A percentile compares a stretch with the other conserved stretches of the same genome.
Evolutionary conservation across 805 yeast genomes (phyloP).

Genomic region (Candida michaelii): DNA sequence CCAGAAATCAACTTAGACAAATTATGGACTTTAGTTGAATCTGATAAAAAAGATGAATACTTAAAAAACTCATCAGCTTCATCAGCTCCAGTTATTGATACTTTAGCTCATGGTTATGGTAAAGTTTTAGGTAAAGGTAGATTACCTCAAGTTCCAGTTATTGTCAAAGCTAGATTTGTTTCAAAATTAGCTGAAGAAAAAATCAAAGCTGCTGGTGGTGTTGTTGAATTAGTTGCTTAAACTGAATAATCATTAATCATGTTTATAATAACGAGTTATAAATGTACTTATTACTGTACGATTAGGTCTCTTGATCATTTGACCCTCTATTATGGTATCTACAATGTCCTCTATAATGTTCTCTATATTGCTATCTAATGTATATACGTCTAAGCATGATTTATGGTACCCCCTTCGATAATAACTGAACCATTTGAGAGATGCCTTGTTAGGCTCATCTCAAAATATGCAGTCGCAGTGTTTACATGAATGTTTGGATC

Average conservation of each 20-base stretch:
- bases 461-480: conserved; percentile 13
- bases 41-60: conserved; percentile 92
- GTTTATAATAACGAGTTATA: conserved; percentile 9
- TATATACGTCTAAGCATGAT: too few species aligned
- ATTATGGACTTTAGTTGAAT: conserved; percentile 95
- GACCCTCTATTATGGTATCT: too few species aligned
- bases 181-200: conserved; percentile 99
- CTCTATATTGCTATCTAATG: too few species aligned
- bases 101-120: conserved; percentile 99
- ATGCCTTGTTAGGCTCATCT: too few species aligned
- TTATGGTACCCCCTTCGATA: too few species aligned
- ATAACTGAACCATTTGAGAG: too few species aligned
- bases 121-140: conserved; percentile 99
- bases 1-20: conserved; percentile 98
- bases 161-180: conserved; percentile 99
- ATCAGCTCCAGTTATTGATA: conserved; percentile 98
- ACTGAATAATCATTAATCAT: conserved; percentile 7
- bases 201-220: conserved; percentile 99
- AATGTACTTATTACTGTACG: conserved; percentile 8
- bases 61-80: conserved; percentile 78
- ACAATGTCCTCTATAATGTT: too few species aligned
- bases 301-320: background rate
- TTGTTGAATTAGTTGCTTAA: conserved; percentile 98
- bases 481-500: conserved; percentile 9
- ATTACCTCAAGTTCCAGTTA: conserved; percentile 96